phyloP scores from a whole-genome alignment of 2,329 filamentous ascomycete genomes.

The Fusarium illudens region DNA sequence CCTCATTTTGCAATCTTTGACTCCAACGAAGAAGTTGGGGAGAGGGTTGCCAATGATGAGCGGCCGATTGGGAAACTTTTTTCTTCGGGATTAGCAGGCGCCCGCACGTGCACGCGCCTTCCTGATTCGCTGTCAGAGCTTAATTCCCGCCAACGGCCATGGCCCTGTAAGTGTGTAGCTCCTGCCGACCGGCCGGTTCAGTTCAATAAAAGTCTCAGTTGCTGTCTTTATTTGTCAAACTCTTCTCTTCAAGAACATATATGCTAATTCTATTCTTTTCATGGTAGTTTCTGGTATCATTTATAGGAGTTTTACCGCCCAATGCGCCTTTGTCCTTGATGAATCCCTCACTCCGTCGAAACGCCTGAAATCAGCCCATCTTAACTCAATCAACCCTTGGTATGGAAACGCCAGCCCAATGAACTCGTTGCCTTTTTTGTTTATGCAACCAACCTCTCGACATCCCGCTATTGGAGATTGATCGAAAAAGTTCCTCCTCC shows the following conservation, averaged over 20 bases:
- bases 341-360: constrained; percentile 21
- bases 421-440: constrained; percentile 5
- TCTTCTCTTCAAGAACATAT: neutral
- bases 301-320: constrained; percentile 15
- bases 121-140: constrained; percentile 28
- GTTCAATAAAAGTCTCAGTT: neutral
- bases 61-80: constrained; percentile 42
- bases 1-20: constrained; percentile 49
- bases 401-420: constrained; percentile 28
- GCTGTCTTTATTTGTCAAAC: neutral
- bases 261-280: neutral
- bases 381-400: constrained; percentile 23
- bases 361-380: constrained; percentile 35
- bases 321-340: constrained; percentile 30
- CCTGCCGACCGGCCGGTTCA: neutral
- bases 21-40: constrained; percentile 39
- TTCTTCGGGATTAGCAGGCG: constrained; percentile 42
- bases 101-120: constrained; percentile 33
- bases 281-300: constrained; percentile 33
- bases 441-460: constrained; percentile 1
- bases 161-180: constrained; percentile 8
- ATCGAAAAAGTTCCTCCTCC: constrained; percentile 29
- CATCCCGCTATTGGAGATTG: constrained; percentile 14
- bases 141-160: constrained; percentile 20
- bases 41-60: constrained; percentile 40